These are phyloP conservation scores for Primulina huaijiensis DNA, from an alignment of 257 asterid genomes.

Conservation along the genomic window DNA sequence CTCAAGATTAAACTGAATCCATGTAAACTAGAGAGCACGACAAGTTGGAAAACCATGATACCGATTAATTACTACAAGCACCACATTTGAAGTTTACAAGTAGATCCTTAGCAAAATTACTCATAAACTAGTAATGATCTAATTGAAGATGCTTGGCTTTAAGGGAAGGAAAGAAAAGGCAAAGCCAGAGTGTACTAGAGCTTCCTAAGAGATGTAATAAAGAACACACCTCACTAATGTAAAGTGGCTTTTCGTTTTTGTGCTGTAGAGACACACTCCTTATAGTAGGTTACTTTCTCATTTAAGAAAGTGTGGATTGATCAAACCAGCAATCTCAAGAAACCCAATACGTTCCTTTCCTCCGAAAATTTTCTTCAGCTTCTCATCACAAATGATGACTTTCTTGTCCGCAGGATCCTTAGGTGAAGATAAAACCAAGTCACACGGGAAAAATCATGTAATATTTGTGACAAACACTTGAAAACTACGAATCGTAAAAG, in stretches of 20 bases:
- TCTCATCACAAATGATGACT: constrained; percentile 80
- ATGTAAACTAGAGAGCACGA: background rate
- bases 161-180: background rate
- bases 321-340: constrained; percentile 88
- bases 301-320: constrained; percentile 76
- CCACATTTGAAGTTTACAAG: background rate
- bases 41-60: background rate
- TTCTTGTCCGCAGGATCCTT: constrained; percentile 89
- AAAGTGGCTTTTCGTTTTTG: constrained; percentile 22
- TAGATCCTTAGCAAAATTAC: background rate
- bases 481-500: background rate
- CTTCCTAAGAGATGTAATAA: constrained; percentile 27
- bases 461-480: background rate
- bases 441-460: background rate
- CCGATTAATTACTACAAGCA: background rate
- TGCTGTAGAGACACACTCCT: constrained; percentile 17
- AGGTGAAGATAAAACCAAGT: constrained; percentile 6
- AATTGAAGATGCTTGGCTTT: background rate
- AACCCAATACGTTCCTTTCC: constrained; percentile 82
- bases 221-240: constrained; percentile 37
- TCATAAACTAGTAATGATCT: background rate
- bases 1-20: background rate
- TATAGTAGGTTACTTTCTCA: constrained; percentile 25
- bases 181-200: constrained; percentile 22
- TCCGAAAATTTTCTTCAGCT: constrained; percentile 70